These are phyloP conservation scores for Diplodia sapinea DNA, from an alignment of 2,329 filamentous ascomycete species.

Conservation along the genomic window DNA sequence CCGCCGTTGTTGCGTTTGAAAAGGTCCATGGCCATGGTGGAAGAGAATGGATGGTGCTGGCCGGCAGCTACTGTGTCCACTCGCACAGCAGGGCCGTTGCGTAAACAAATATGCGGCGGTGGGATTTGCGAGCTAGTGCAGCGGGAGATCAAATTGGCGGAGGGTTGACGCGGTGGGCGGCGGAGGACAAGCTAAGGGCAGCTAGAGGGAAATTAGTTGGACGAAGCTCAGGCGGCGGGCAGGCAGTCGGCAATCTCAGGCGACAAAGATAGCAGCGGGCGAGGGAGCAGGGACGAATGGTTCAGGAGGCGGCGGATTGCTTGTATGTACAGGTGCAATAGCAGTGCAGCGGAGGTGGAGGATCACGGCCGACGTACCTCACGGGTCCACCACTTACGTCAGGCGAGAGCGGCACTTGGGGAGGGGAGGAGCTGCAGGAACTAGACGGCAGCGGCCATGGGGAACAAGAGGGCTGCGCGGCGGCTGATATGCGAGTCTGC, in stretches of 20 bases:
- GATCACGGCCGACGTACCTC: constrained; percentile 24
- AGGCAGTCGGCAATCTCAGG: constrained; percentile 35
- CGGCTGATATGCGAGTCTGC: not conserved
- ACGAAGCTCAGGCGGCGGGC: constrained; percentile 15
- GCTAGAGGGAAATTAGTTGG: constrained; percentile 29
- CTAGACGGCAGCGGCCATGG: constrained; percentile 22
- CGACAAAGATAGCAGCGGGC: constrained; percentile 33
- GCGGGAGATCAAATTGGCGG: constrained; percentile 23
- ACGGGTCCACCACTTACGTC: constrained; percentile 24
- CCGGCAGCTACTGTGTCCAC: constrained; percentile 29
- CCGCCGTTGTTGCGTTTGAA: constrained; percentile 45
- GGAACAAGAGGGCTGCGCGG: not conserved
- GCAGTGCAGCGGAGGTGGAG: constrained; percentile 28
- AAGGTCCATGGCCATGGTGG: constrained; percentile 47
- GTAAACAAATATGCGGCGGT: constrained; percentile 26
- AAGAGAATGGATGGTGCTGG: constrained; percentile 21
- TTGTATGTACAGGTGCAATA: constrained; percentile 32
- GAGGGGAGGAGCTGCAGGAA: not conserved
- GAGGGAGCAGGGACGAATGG: not conserved
- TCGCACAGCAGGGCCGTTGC: constrained; percentile 10
- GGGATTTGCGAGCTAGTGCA: constrained; percentile 22
- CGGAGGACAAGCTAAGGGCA: constrained; percentile 34
- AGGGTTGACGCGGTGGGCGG: constrained; percentile 38
- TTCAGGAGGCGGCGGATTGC: constrained; percentile 34
- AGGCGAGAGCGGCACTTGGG: constrained; percentile 4